Percentiles rank a stretch among this genome's conserved stretches.
phyloP scores from a whole-genome alignment of 768 basidiomycete species.

The Candolleomyces aberdarensis region DNA sequence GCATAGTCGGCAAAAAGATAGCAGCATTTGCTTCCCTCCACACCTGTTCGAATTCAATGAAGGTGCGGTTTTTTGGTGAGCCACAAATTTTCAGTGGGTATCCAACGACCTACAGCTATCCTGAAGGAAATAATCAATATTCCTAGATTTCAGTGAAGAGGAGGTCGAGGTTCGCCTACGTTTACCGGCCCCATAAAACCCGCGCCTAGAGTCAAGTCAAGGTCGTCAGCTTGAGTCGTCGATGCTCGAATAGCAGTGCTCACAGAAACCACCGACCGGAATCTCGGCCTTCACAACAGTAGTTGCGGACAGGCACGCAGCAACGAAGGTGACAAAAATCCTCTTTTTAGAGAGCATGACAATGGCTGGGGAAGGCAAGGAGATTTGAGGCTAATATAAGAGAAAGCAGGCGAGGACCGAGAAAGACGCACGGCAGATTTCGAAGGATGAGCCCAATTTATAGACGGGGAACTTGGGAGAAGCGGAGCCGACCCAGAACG shows the following conservation, averaged over 20 bases:
- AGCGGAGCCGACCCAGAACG: too few relatives aligned
- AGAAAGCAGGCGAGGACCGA: too few relatives aligned
- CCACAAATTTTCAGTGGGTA: too few relatives aligned
- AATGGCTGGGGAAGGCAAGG: neutral
- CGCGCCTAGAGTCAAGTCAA: neutral
- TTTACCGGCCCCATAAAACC: conserved; percentile 6
- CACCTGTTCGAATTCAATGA: too few relatives aligned
- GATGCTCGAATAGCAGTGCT: neutral
- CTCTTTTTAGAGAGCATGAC: neutral
- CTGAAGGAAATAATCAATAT: too few relatives aligned
- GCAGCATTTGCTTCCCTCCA: neutral
- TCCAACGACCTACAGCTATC: too few relatives aligned
- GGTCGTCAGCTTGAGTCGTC: neutral
- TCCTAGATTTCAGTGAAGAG: neutral
- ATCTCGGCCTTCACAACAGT: neutral
- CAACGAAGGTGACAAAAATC: neutral
- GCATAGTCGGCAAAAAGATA: conserved; percentile 11
- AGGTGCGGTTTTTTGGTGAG: too few relatives aligned
- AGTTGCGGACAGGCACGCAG: neutral
- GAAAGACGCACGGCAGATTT: too few relatives aligned
- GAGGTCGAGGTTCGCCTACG: neutral
- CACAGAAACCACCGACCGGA: conserved; percentile 6
- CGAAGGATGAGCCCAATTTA: too few relatives aligned
- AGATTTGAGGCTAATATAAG: too few relatives aligned
- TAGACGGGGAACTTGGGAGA: too few relatives aligned